phyloP scores from a whole-genome alignment of 2,329 filamentous ascomycete genomes.

The Talaromyces albobiverticillius region DNA sequence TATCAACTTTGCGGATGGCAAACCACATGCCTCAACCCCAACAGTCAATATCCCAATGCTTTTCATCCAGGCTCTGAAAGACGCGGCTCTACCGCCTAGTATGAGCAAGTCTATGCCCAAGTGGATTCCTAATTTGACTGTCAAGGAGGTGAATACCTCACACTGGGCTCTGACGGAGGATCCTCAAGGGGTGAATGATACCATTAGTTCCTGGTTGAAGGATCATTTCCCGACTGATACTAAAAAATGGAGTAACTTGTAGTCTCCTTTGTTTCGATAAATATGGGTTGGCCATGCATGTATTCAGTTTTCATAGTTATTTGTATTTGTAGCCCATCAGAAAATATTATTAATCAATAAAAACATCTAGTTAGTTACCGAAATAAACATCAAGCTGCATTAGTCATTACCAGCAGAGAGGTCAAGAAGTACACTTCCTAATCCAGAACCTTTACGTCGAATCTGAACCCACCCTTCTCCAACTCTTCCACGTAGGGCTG shows the following conservation, averaged over 20 bases:
- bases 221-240: slow-evolving; percentile 43
- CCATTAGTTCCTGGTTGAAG: slow-evolving; percentile 67
- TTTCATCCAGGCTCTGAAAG: slow-evolving; percentile 69
- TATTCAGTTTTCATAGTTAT: no score
- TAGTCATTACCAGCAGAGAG: background rate
- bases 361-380: background rate
- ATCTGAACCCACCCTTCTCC: slow-evolving; percentile 40
- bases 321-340: no score
- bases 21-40: slow-evolving; percentile 33
- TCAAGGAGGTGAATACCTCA: slow-evolving; percentile 62
- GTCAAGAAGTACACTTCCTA: background rate
- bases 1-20: slow-evolving; percentile 75
- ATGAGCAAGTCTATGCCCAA: slow-evolving; percentile 71
- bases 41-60: slow-evolving; percentile 63
- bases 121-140: slow-evolving; percentile 62
- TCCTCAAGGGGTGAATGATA: slow-evolving; percentile 65
- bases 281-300: background rate
- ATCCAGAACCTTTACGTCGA: slow-evolving; percentile 39
- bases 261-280: background rate
- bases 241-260: slow-evolving; percentile 24
- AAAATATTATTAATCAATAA: no score
- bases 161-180: slow-evolving; percentile 86
- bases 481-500: slow-evolving; percentile 46
- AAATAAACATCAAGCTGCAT: background rate
- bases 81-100: slow-evolving; percentile 68